Conservation (phyloP, 148 eudicot genomes). For the Spergularia bocconei region DNA sequence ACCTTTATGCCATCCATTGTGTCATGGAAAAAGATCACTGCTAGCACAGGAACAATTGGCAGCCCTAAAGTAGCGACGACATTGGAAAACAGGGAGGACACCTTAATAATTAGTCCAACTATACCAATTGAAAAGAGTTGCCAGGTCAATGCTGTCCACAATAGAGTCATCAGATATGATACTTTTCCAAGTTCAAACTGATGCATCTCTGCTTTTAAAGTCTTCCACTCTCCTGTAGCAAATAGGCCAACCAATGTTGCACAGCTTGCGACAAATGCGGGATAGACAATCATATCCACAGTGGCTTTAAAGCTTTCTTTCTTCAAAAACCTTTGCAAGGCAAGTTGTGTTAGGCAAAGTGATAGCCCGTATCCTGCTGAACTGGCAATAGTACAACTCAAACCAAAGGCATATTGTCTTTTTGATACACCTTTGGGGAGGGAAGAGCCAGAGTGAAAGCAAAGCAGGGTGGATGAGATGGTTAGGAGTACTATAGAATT, state of each 20-base stretch:
- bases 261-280: constrained; percentile 27
- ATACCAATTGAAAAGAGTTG: constrained; percentile 35
- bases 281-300: constrained; percentile 30
- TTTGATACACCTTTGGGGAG: constrained; percentile 16
- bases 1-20: constrained; percentile 44
- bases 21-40: constrained; percentile 43
- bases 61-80: constrained; percentile 38
- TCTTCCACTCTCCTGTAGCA: constrained; percentile 41
- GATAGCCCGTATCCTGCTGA: constrained; percentile 33
- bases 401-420: constrained; percentile 24
- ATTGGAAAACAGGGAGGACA: constrained; percentile 43
- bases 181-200: constrained; percentile 23
- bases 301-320: constrained; percentile 23
- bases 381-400: constrained; percentile 35
- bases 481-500: constrained; percentile 45
- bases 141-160: constrained; percentile 43
- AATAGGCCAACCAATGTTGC: constrained; percentile 33
- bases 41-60: constrained; percentile 45
- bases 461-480: constrained; percentile 44
- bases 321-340: constrained; percentile 24
- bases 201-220: constrained; percentile 32
- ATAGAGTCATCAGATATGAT: constrained; percentile 41
- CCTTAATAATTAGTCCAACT: constrained; percentile 32
- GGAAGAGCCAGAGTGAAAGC: constrained; percentile 24
- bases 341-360: constrained; percentile 16